A percentile compares a stretch with the other conserved stretches of the same genome.
These are phyloP conservation scores for Pseudozyma sp. DNA, from an alignment of 1,284 basidiomycete species.

Conservation along the genomic window DNA sequence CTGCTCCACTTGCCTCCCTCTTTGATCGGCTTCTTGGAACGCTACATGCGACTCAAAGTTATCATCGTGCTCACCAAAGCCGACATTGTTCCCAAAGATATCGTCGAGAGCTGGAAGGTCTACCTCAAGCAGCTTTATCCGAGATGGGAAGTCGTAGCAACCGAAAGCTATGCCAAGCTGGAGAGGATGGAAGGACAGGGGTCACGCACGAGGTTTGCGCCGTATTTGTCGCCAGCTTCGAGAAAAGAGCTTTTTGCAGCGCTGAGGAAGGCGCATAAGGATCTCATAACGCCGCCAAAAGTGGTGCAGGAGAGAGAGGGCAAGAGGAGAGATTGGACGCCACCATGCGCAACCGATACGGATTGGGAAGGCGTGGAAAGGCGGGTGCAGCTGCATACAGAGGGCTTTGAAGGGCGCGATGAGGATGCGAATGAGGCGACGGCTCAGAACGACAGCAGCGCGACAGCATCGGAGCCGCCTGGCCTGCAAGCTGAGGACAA, in stretches of 20 bases:
- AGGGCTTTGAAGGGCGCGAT: constrained; percentile 8
- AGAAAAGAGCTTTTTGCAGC: constrained; percentile 74
- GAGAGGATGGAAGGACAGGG: constrained; percentile 56
- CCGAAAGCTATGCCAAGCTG: constrained; percentile 51
- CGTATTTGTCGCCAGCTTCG: constrained; percentile 44
- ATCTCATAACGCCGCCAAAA: constrained; percentile 79
- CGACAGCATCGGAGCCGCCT: background rate
- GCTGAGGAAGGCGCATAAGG: constrained; percentile 77
- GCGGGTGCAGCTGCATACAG: constrained; percentile 40
- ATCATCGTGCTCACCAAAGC: constrained; percentile 59
- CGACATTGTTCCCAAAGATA: constrained; percentile 47
- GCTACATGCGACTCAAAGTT: constrained; percentile 72
- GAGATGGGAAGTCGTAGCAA: constrained; percentile 50
- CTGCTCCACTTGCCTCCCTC: constrained; percentile 74
- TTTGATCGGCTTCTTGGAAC: constrained; percentile 71
- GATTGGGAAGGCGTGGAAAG: constrained; percentile 53
- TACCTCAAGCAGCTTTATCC: constrained; percentile 45
- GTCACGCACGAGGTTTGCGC: constrained; percentile 39
- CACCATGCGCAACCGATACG: constrained; percentile 67
- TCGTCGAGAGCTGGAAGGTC: constrained; percentile 45
- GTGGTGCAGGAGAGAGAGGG: constrained; percentile 73
- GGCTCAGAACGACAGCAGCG: background rate
- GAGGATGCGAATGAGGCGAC: no score
- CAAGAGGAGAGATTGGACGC: constrained; percentile 77
- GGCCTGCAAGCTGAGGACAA: background rate